phyloP scores from a whole-genome alignment of 1,139 yeast species.

The Blastobotrys apis region DNA sequence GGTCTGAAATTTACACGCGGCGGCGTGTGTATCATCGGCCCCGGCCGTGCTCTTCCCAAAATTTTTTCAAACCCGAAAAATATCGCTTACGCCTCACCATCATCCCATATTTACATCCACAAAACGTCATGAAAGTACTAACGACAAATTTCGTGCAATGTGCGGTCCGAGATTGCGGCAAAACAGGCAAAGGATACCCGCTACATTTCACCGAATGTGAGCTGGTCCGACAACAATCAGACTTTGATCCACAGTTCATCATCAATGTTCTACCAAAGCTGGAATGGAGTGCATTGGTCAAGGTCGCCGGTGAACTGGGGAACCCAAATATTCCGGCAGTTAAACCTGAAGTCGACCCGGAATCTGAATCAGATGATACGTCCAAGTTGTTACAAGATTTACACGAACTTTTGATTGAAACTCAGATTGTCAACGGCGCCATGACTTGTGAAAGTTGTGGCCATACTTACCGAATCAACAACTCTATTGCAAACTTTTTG shows the following conservation, averaged over 20 bases:
- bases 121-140: constrained; percentile 69
- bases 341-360: constrained; percentile 56
- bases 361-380: constrained; percentile 48
- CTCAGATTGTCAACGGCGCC: constrained; percentile 80
- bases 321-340: constrained; percentile 57
- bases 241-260: constrained; percentile 78
- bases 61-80: not conserved
- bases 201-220: constrained; percentile 56
- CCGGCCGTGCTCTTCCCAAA: too few relatives aligned
- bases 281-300: constrained; percentile 80
- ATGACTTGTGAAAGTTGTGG: constrained; percentile 86
- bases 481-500: constrained; percentile 88
- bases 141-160: constrained; percentile 96
- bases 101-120: not conserved
- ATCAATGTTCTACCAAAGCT: constrained; percentile 72
- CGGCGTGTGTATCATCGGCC: too few relatives aligned
- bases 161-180: constrained; percentile 77
- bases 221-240: constrained; percentile 71
- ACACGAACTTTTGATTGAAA: constrained; percentile 71
- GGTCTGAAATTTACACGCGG: too few relatives aligned
- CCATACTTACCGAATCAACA: constrained; percentile 84
- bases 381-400: constrained; percentile 64
- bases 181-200: constrained; percentile 76
- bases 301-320: constrained; percentile 75
- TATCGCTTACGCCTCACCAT: not conserved